Conservation (phyloP, 495 filamentous ascomycete species). For the Clavariopsis aquatica region DNA sequence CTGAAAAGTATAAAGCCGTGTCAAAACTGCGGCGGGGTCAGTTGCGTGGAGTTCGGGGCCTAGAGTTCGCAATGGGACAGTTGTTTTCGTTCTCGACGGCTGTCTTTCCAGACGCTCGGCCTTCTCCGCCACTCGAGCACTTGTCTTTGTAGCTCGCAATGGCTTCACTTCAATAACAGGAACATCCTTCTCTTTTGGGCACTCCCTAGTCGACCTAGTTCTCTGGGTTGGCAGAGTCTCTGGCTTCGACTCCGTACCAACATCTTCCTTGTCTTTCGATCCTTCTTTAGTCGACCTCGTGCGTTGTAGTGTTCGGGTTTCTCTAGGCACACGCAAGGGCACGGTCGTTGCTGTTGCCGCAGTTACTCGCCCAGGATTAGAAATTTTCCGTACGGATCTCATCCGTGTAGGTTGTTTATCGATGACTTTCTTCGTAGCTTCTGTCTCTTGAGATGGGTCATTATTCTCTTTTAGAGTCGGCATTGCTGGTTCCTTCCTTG, state of each 20-base stretch:
- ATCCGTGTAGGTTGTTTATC: conserved; percentile 35
- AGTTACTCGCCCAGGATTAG: conserved; percentile 33
- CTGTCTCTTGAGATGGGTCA: conserved; percentile 33
- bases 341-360: conserved; percentile 31
- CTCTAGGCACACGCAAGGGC: conserved; percentile 20
- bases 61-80: not conserved
- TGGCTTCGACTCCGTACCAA: not conserved
- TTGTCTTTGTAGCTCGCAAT: conserved; percentile 13
- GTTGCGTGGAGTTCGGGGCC: conserved; percentile 19
- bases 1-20: conserved; percentile 39
- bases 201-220: conserved; percentile 20
- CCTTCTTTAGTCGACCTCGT: conserved; percentile 22
- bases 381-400: conserved; percentile 35
- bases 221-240: conserved; percentile 18
- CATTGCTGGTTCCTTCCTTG: conserved; percentile 8
- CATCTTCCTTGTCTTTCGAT: conserved; percentile 16
- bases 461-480: conserved; percentile 34
- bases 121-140: conserved; percentile 9
- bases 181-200: conserved; percentile 11
- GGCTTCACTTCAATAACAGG: conserved; percentile 10
- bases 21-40: conserved; percentile 42
- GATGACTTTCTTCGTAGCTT: conserved; percentile 18
- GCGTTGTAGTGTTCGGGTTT: conserved; percentile 20
- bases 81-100: not conserved
- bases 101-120: not conserved